A percentile compares a stretch with the other conserved stretches of the same genome.
These are phyloP conservation scores for Ballota nigra DNA, from an alignment of 257 asterid genomes.

Conservation along the genomic window DNA sequence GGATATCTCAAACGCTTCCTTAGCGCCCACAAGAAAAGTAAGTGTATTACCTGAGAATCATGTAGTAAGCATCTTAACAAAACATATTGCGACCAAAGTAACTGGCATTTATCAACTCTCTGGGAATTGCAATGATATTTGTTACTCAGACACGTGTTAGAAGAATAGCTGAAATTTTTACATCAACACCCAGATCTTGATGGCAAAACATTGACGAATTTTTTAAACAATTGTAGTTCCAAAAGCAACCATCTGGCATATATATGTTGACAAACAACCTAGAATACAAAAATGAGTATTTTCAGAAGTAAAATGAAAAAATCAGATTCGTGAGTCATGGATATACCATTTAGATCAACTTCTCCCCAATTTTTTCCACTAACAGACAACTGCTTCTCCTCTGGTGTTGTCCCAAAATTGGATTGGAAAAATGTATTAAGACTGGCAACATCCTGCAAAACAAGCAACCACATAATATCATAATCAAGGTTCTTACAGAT, in stretches of 20 bases:
- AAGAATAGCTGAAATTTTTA: neutral
- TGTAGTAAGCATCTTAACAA: neutral
- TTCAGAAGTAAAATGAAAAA: neutral
- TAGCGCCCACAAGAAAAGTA: conserved; percentile 73
- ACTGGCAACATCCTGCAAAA: conserved; percentile 71
- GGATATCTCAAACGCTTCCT: conserved; percentile 94
- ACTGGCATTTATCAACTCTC: neutral
- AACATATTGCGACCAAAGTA: neutral
- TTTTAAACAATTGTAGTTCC: neutral
- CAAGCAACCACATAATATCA: conserved; percentile 23
- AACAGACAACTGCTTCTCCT: conserved; percentile 91
- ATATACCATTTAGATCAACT: conserved; percentile 82
- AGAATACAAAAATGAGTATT: neutral
- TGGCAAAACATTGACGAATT: neutral
- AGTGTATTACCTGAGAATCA: conserved; percentile 66
- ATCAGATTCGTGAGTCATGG: neutral
- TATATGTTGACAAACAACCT: neutral
- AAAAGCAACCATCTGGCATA: neutral
- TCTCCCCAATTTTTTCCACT: conserved; percentile 99
- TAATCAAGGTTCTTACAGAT: neutral
- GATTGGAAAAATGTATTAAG: conserved; percentile 71
- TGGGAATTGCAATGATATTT: neutral
- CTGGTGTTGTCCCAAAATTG: conserved; percentile 64
- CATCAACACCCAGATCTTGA: neutral
- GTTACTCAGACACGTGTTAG: neutral